Percentiles rank a stretch among this genome's conserved stretches.
phyloP scores from a whole-genome alignment of 495 filamentous ascomycete species.

The Hypoxylon lenormandii region DNA sequence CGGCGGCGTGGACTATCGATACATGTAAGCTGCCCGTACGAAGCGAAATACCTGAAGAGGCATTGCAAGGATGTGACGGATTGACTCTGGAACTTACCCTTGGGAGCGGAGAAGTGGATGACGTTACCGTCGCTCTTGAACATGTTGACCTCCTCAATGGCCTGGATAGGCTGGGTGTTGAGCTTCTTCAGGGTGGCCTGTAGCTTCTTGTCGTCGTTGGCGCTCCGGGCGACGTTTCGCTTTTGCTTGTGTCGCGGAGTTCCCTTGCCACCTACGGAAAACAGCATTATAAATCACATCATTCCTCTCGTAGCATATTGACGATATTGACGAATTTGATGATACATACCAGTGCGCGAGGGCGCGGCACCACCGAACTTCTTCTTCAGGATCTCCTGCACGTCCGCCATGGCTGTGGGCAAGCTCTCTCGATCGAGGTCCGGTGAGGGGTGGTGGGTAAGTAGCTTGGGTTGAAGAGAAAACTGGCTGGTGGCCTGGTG shows the following conservation, averaged over 20 bases:
- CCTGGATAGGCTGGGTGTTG: constrained; percentile 96
- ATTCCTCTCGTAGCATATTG: background rate
- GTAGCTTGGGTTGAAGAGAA: no score
- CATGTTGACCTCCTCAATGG: constrained; percentile 99
- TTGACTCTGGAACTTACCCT: constrained; percentile 72
- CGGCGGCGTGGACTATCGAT: constrained; percentile 90
- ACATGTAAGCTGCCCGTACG: constrained; percentile 1
- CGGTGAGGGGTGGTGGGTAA: constrained; percentile 13
- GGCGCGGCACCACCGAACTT: constrained; percentile 78
- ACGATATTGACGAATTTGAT: constrained; percentile 19
- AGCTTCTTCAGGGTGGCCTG: constrained; percentile 94
- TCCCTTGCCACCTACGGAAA: constrained; percentile 80
- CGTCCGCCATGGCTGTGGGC: constrained; percentile 72
- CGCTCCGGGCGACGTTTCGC: constrained; percentile 90
- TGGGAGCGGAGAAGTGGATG: constrained; percentile 97
- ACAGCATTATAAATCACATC: constrained; percentile 26
- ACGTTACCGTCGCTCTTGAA: constrained; percentile 99
- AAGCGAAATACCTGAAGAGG: background rate
- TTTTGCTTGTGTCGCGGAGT: constrained; percentile 97
- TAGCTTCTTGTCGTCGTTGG: constrained; percentile 98
- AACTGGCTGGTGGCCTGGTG: background rate
- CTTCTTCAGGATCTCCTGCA: constrained; percentile 73
- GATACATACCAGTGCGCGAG: constrained; percentile 76
- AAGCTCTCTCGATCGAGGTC: background rate
- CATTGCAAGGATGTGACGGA: background rate